These are phyloP conservation scores for Podila verticillata DNA, from an alignment of 192 early-diverging fungal genomes.

Conservation along the genomic window DNA sequence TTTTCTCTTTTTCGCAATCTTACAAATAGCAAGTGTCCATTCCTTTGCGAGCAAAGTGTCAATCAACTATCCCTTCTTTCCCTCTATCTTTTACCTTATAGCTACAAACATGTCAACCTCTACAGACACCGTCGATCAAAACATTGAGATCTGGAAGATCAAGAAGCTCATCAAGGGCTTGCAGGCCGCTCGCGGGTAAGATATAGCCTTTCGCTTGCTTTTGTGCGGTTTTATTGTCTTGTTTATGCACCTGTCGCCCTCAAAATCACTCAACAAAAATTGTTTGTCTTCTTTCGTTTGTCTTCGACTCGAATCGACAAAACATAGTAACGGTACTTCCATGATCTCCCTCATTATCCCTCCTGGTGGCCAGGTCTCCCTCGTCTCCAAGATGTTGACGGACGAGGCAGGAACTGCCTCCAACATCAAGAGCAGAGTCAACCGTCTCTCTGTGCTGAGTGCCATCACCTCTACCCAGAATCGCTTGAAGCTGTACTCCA, in stretches of 20 bases:
- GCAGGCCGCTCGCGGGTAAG: constrained; percentile 88
- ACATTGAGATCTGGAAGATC: constrained; percentile 98
- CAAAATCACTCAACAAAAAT: too few species aligned
- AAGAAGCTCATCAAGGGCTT: constrained; percentile 99
- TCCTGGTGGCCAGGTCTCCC: constrained; percentile 92
- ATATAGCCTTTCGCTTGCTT: background rate
- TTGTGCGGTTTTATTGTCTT: too few species aligned
- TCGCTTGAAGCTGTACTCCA: constrained; percentile 93
- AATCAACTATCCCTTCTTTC: background rate
- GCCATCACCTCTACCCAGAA: constrained; percentile 99
- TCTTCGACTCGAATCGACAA: too few species aligned
- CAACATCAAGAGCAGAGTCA: constrained; percentile 99
- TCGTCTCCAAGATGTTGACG: constrained; percentile 92
- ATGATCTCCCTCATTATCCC: constrained; percentile 99
- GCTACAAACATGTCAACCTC: constrained; percentile 45
- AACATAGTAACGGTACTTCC: constrained; percentile 90
- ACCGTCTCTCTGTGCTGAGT: constrained; percentile 94
- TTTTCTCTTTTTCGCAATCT: too few species aligned
- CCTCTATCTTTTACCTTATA: background rate
- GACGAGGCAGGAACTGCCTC: constrained; percentile 99
- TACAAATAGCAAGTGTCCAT: too few species aligned
- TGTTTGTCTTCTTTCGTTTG: too few species aligned
- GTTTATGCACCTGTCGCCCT: too few species aligned
- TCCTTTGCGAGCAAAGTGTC: too few species aligned
- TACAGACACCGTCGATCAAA: constrained; percentile 74